Conservation (phyloP, 1,284 basidiomycete genomes). For the Volvariella surrecta region DNA sequence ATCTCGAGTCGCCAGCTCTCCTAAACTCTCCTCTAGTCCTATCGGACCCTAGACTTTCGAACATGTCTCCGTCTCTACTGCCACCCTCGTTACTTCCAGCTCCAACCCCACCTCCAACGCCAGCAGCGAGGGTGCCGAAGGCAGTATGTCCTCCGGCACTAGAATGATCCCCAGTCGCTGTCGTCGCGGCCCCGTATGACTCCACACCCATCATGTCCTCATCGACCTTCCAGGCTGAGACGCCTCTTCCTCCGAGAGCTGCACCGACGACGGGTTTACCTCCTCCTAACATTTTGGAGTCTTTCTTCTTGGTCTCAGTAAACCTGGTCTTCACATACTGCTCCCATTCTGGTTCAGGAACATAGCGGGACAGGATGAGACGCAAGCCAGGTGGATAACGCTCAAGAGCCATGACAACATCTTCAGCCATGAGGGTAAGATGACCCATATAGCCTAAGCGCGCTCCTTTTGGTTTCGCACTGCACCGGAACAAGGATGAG, state of each 20-base stretch:
- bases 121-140: not conserved
- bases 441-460: slow-evolving; percentile 97
- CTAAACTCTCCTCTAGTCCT: slow-evolving; percentile 48
- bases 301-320: slow-evolving; percentile 77
- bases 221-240: slow-evolving; percentile 60
- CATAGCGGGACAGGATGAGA: slow-evolving; percentile 51
- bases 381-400: slow-evolving; percentile 81
- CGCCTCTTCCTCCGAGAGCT: slow-evolving; percentile 21
- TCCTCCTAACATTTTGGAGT: slow-evolving; percentile 77
- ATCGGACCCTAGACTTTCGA: slow-evolving; percentile 13
- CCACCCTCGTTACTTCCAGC: slow-evolving; percentile 1
- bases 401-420: slow-evolving; percentile 78
- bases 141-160: slow-evolving; percentile 8
- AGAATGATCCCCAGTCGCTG: slow-evolving; percentile 12
- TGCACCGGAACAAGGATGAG: too few relatives aligned
- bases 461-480: slow-evolving; percentile 58
- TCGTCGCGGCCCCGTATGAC: too few relatives aligned
- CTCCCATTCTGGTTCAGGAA: slow-evolving; percentile 80
- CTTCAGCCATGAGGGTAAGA: slow-evolving; percentile 88
- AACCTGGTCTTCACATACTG: slow-evolving; percentile 80
- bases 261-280: slow-evolving; percentile 59
- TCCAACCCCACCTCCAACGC: not conserved
- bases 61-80: slow-evolving; percentile 7
- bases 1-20: slow-evolving; percentile 33
- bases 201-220: slow-evolving; percentile 44